Base-by-base conservation (phyloP, 345 rosid species). In the Clarkia xantiana region DNA sequence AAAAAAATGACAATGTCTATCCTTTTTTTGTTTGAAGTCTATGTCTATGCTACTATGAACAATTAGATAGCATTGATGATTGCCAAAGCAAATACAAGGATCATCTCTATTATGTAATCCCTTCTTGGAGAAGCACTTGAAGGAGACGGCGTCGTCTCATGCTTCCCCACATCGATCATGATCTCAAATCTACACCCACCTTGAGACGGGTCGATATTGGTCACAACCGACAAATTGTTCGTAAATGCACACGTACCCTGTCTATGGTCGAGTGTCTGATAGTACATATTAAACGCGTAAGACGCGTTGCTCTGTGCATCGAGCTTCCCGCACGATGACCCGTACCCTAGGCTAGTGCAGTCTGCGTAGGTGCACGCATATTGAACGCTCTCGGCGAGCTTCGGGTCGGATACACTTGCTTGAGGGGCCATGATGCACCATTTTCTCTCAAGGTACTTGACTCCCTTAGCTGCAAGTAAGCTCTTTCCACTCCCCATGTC, bases 261-360 rank as follows among this genome's bases (percentile, higher is more conserved):
- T 16, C 66, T 69, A 49, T 85, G 95, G 58, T 85, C 65, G 87
- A 76, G 68, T 5, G 67, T 70, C 72, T 85, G 91, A 19, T 62
- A 85, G 42, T 79, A 85, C 85, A 72, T 54, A 40, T 85, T 85
- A 18, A 85, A 85, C 1, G 95, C 81, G 18, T 82, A 82, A 6
- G 95, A 85, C 0, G 87, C 91, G n/a, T 85, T 82, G 51, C 60
- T 63, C 1, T 45, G 46, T 0, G 62, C 45, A 42, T 85, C 85
- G 0, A 85, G 40, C 4, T 14, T 61, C 0, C 75, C 70, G 43
- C 95, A 81, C 0, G 82, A 71, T 3, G 91, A 79, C 0, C 81
- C 85, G 1, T 60, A 53, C 13, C 81, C 81, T 1, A 81, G 76
- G 20, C 78, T 75, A 0, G 95, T 81, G 64, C 95, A 85, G 45